Evolutionary conservation across 176 grass and related monocot genomes (phyloP), one percentile per base, ranked within the genome.

Genomic region (Triticum monococcum): DNA sequence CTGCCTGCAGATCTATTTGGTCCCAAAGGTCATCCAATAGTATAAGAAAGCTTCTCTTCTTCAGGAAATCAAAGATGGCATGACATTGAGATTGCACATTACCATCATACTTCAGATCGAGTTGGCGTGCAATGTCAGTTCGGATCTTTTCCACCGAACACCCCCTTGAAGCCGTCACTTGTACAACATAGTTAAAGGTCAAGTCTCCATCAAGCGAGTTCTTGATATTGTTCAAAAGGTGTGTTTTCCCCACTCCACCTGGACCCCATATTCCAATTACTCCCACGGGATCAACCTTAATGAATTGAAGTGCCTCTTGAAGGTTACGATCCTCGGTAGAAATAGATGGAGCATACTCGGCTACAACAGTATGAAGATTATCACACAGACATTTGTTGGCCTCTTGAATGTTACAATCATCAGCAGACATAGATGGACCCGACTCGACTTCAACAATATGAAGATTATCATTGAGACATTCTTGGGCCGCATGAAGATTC

Each of bases 21-120:
- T 40, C 86, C 90, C 90, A 92, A 11, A 92, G 69, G 40, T 92
- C 73, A 75, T 92, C 86, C 32, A 92, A 69, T 10, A 92, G 3
- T 33, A 92, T 7, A 14, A 86, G 12, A 80, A 84, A 89, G 22
- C 12, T 84, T 24, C 18, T 22, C 0, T 59, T 59, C 7, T 59
- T 22, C 18, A 59, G 0, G 2, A 59, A 59, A 0, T 59, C 7
- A 22, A 1, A 59, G 0, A 59, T 59, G 18, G 2, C 1, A 56
- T 2, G 6, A 20, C 52, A 56, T 20, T 2, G 2, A 20, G 0
- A 56, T 56, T 56, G 1, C 52, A 56, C 52, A 56, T 56, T 1
- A 56, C 0, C 28, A 30, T 30, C 28, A 30, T 30, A 30, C 28
- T 45, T 1, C 18, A 57, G 7, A 57, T 57, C 2, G 7, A 57